These are phyloP conservation scores for Physcomitrium patens DNA, from an alignment of 225 moss, liverwort and hornwort species.

Conservation along the genomic window DNA sequence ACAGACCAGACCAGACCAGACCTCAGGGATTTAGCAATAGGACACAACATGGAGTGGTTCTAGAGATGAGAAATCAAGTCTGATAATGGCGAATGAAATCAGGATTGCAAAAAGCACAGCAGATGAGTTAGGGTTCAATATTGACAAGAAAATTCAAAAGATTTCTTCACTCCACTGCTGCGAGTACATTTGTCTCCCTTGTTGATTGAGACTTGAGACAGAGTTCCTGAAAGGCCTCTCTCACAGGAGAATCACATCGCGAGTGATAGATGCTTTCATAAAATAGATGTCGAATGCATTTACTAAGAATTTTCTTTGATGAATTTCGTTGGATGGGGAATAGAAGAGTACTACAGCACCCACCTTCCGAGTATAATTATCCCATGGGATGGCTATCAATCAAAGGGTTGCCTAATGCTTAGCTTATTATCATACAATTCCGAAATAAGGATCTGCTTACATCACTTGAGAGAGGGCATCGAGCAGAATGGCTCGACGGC, in stretches of 20 bases:
- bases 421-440: constrained; percentile 11
- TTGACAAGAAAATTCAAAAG: too few relatives aligned
- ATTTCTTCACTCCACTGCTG: too few relatives aligned
- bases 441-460: background rate
- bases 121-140: too few relatives aligned
- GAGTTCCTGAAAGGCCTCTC: too few relatives aligned
- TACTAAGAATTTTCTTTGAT: constrained; percentile 7
- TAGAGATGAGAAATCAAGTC: too few relatives aligned
- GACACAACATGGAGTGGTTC: too few relatives aligned
- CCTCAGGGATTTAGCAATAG: too few relatives aligned
- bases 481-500: constrained; percentile 1
- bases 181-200: too few relatives aligned
- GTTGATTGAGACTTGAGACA: too few relatives aligned
- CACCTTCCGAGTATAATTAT: background rate
- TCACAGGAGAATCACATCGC: background rate
- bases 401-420: background rate
- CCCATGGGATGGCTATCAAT: constrained; percentile 14
- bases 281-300: background rate
- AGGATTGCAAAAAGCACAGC: too few relatives aligned
- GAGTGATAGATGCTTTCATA: constrained; percentile 10
- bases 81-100: too few relatives aligned
- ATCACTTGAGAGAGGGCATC: background rate
- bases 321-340: constrained; percentile 13
- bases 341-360: background rate
- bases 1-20: too few relatives aligned